Evolutionary conservation across 495 filamentous ascomycete species (phyloP), one percentile per base, ranked within the genome.

Genomic region (Penicillium paradoxum): DNA sequence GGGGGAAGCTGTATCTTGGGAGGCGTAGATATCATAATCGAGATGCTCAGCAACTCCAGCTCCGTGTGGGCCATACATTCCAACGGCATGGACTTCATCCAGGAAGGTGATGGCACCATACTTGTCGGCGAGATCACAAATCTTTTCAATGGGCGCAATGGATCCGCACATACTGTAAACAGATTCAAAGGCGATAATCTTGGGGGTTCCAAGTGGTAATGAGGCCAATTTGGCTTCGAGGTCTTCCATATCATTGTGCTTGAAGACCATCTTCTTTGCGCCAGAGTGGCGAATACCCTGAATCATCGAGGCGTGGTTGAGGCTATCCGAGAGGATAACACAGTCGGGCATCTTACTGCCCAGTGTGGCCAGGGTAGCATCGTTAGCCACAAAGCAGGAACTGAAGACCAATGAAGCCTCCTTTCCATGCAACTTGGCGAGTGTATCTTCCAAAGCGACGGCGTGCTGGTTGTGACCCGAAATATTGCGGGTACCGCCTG

Each of bases 111-210:
- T 81, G 25, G 93, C 93, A 55, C 93, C 93, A 70, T 98, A 98
- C 72, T 96, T 96, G 49, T 97, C 91, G 13, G 93, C 91, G 21
- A 98, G 76, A 66, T 97, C 91, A 67, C 90, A 96, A 49, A 98
- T 97, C 65, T 87, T 83, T 71, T 90, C 89, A 55, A 98, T 97
- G 3, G 93, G 95, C 0, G 89, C 95, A 65, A 98, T 87, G 19
- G 89, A 95, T 54, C 93, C 93, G 70, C 95, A 98, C 93, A 98
- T 98, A 74, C 88, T 93, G 72, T 98, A 98, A 21, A 98, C 93
- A 15, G 88, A 95, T 72, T 98, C 93, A 57, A 97, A 98, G 17
- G 93, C 93, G 55, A 98, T 98, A 53, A 98, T 95, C 79, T 98
- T 98, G 39, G 93, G 93, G 25, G 89, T 79, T 39, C 91, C 76